Conservation (phyloP, 257 asterid genomes). For the Solanum corneliomulleri region DNA sequence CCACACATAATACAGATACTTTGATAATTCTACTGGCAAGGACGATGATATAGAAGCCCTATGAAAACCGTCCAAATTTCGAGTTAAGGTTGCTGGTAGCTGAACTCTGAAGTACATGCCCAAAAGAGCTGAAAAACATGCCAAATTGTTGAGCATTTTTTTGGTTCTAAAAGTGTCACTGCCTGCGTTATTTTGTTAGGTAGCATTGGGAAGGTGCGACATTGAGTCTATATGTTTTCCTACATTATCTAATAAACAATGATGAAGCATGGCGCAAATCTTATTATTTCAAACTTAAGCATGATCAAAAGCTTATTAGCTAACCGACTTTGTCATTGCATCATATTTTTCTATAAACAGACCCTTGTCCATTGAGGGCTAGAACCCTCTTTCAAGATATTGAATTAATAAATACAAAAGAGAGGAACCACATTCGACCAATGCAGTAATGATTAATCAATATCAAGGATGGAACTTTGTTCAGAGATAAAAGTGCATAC, state of each 20-base stretch:
- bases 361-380: not conserved
- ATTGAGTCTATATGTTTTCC: not conserved
- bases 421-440: not conserved
- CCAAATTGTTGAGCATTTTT: not conserved
- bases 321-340: not conserved
- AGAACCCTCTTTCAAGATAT: not conserved
- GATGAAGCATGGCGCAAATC: not conserved
- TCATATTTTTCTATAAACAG: not conserved
- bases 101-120: not conserved
- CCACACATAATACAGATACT: not conserved
- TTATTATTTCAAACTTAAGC: not conserved
- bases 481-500: constrained; percentile 23
- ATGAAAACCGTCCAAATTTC: not conserved
- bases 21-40: not conserved
- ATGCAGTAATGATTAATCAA: not conserved
- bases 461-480: not conserved
- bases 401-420: not conserved
- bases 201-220: not conserved
- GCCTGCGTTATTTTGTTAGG: not conserved
- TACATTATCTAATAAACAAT: not conserved
- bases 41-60: not conserved
- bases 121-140: not conserved
- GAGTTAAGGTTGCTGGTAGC: not conserved
- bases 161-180: not conserved
- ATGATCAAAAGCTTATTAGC: not conserved